Evolutionary conservation across 1,284 basidiomycete genomes (phyloP), one percentile per base, ranked within the genome.

Genomic region (Heterobasidion irregulare): DNA sequence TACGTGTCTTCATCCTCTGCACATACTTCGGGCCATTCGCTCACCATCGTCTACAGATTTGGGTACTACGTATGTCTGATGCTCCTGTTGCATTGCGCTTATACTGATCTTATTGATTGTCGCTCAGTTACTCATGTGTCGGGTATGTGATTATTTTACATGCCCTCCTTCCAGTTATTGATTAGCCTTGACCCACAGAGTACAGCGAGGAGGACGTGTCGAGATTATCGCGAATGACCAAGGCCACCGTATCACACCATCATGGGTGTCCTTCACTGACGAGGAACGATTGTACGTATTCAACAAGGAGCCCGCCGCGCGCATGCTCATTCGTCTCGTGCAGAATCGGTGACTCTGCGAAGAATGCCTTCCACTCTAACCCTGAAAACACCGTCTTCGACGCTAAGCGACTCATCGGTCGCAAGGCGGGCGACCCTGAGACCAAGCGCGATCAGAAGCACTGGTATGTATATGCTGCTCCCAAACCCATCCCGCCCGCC

Each of bases 141-240:
- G 86, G 80, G 83, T 85, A 1, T 6, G 15, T 2, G 15, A 26
- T 5, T 15, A 10, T 18, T 26, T 10, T 19, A 48, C 8, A 19
- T 44, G 0, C 9, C 44, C 59, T 32, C 56, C n/a, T 38, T 35
- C 41, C 58, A 12, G 43, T 32, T 41, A 46, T 48, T 52, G n/a
- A 41, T 7, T 3, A 12, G 3, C 38, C 2, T 6, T 41, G 6
- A 1, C 8, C 49, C 55, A 8, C 61, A 92, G 94, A 79, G 92
- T 98, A 56, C 92, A 94, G 74, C 88, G 89, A 57, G 88, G 88
- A 59, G 94, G 93, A 64, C 89, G 90, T 64, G 94, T 97, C 45
- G 94, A 98, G 74, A 97, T 96, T 64, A 94, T 96, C 66, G 92
- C 94, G 70, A 97, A 97, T 75, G 94, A 96, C 77, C 94, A 97